These are phyloP conservation scores for Omphalotus guepiniiformis DNA, from an alignment of 768 basidiomycete species.

Conservation along the genomic window DNA sequence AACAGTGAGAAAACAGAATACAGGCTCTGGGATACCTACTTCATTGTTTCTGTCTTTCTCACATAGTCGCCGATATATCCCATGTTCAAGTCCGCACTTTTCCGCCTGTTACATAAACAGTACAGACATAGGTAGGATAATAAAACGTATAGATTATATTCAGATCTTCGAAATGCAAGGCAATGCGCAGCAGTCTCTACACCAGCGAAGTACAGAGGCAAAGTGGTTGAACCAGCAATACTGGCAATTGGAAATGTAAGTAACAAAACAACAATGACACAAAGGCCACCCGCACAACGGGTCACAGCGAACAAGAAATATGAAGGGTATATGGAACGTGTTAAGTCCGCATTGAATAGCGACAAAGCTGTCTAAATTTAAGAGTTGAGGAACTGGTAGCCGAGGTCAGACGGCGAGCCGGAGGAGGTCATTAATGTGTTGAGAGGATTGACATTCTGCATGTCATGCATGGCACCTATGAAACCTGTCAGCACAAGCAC, in stretches of 20 bases:
- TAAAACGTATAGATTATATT: too few species aligned
- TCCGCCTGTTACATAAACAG: too few species aligned
- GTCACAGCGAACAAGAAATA: neutral
- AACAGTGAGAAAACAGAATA: too few species aligned
- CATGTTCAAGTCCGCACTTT: too few species aligned
- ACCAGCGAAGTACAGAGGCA: neutral
- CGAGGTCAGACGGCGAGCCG: constrained; percentile 51
- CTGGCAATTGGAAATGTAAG: neutral
- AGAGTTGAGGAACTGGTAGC: constrained; percentile 41
- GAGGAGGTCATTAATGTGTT: constrained; percentile 48
- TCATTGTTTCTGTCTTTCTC: too few species aligned
- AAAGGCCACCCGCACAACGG: constrained; percentile 15
- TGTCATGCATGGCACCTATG: constrained; percentile 50
- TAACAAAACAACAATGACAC: constrained; percentile 15
- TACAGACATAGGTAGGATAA: too few species aligned
- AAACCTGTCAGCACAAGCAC: neutral
- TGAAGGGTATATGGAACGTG: neutral
- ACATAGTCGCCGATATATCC: too few species aligned
- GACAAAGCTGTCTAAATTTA: neutral
- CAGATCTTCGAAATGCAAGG: too few species aligned
- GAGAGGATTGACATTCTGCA: constrained; percentile 50
- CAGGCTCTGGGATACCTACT: too few species aligned
- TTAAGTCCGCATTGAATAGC: neutral
- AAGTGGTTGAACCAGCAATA: neutral
- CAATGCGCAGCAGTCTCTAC: neutral